phyloP scores from a whole-genome alignment of 768 basidiomycete genomes.

The Leccinellum albellum region DNA sequence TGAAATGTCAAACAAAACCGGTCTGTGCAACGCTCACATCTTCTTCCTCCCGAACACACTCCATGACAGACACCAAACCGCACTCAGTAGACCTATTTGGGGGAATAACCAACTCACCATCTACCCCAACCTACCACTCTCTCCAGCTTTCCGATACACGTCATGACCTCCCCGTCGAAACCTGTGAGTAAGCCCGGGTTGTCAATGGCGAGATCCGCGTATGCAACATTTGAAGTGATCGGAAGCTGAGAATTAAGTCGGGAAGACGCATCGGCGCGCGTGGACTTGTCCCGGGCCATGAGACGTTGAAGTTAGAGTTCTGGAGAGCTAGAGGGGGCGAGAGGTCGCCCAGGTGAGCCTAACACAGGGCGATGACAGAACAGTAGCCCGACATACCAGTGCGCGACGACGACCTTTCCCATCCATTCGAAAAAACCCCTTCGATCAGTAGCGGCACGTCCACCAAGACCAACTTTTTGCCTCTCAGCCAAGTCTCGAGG shows the following conservation, averaged over 20 bases:
- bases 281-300: constrained; percentile 66
- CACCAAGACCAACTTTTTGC: constrained; percentile 74
- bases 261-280: constrained; percentile 61
- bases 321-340: constrained; percentile 51
- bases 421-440: constrained; percentile 82
- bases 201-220: constrained; percentile 83
- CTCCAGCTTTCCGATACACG: constrained; percentile 42
- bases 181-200: constrained; percentile 78
- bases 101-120: constrained; percentile 60
- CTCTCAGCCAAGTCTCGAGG: constrained; percentile 67
- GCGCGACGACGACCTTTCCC: constrained; percentile 82
- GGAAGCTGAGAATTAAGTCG: constrained; percentile 82
- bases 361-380: background rate
- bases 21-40: background rate
- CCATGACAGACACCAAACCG: constrained; percentile 36
- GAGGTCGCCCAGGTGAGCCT: background rate
- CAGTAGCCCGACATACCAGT: constrained; percentile 62
- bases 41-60: constrained; percentile 23
- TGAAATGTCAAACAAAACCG: background rate
- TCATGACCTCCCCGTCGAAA: constrained; percentile 45
- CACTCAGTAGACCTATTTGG: constrained; percentile 49
- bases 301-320: constrained; percentile 83
- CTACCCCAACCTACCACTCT: constrained; percentile 57
- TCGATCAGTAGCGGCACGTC: constrained; percentile 94
- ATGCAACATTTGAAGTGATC: constrained; percentile 70